Evolutionary conservation across 768 basidiomycete species (phyloP).

Genomic region (Tricholoma matsutake): DNA sequence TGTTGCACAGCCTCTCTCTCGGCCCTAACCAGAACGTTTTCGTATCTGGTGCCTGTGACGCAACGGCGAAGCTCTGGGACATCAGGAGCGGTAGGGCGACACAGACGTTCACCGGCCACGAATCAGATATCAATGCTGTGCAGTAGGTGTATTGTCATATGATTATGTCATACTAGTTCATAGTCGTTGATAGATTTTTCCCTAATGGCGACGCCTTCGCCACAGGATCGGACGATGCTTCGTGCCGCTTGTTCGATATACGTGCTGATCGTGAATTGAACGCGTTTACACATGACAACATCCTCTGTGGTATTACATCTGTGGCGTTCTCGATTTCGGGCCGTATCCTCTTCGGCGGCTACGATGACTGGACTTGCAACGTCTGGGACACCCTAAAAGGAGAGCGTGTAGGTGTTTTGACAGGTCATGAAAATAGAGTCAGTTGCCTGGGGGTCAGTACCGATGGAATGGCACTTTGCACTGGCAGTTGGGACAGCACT

Average conservation of each 20-base stretch:
- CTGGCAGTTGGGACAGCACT: slow-evolving; percentile 97
- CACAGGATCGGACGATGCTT: slow-evolving; percentile 97
- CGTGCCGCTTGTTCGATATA: slow-evolving; percentile 96
- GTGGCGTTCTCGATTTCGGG: slow-evolving; percentile 99
- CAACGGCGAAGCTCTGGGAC: slow-evolving; percentile 98
- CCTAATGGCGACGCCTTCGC: slow-evolving; percentile 99
- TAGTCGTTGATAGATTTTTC: slow-evolving; percentile 76
- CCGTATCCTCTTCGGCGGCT: slow-evolving; percentile 95
- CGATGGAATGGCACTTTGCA: slow-evolving; percentile 98
- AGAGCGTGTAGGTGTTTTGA: slow-evolving; percentile 94
- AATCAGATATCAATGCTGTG: slow-evolving; percentile 99
- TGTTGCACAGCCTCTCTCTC: slow-evolving; percentile 72
- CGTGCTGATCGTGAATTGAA: slow-evolving; percentile 97
- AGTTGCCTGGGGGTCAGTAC: slow-evolving; percentile 93
- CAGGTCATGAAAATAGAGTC: slow-evolving; percentile 97
- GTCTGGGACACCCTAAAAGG: slow-evolving; percentile 99
- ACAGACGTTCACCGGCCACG: slow-evolving; percentile 98
- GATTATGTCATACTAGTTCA: slow-evolving; percentile 8
- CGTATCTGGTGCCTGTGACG: slow-evolving; percentile 99
- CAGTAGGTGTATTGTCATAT: slow-evolving; percentile 58
- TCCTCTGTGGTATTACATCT: slow-evolving; percentile 97
- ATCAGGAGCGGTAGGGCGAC: slow-evolving; percentile 96
- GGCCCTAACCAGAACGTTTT: slow-evolving; percentile 92
- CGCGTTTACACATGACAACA: slow-evolving; percentile 97
- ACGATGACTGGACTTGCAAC: slow-evolving; percentile 99